phyloP scores from a whole-genome alignment of 2,329 filamentous ascomycete genomes.

The Sporothrix pallida region DNA sequence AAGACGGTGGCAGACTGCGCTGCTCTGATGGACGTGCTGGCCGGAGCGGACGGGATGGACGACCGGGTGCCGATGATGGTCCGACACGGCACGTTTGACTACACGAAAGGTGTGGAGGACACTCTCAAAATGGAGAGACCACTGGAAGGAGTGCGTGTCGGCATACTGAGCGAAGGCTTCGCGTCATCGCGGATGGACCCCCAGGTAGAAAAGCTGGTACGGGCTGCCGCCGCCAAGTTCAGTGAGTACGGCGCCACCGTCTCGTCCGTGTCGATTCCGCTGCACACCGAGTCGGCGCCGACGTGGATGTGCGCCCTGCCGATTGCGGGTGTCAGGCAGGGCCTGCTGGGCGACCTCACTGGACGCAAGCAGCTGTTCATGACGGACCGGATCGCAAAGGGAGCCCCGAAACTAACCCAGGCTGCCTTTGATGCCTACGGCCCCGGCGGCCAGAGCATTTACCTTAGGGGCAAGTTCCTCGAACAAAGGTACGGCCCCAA shows the following conservation, averaged over 20 bases:
- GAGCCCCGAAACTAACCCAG: slow-evolving; percentile 46
- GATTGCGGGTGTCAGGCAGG: slow-evolving; percentile 38
- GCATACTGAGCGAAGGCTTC: slow-evolving; percentile 53
- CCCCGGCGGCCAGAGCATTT: background rate
- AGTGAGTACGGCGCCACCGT: slow-evolving; percentile 51
- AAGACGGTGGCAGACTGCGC: slow-evolving; percentile 51
- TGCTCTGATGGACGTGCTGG: slow-evolving; percentile 48
- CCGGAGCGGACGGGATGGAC: slow-evolving; percentile 57
- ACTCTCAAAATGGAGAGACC: slow-evolving; percentile 36
- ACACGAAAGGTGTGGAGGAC: slow-evolving; percentile 41
- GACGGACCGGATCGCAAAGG: slow-evolving; percentile 43
- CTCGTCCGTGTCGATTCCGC: slow-evolving; percentile 52
- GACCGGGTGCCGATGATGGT: slow-evolving; percentile 49
- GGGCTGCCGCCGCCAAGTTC: slow-evolving; percentile 48
- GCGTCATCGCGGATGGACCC: slow-evolving; percentile 46
- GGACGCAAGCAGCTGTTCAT: slow-evolving; percentile 38
- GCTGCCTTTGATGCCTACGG: slow-evolving; percentile 48
- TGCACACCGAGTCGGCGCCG: slow-evolving; percentile 52
- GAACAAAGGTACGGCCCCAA: background rate
- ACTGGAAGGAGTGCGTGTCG: slow-evolving; percentile 50
- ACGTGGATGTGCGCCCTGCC: slow-evolving; percentile 53
- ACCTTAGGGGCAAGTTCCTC: background rate
- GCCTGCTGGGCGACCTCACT: slow-evolving; percentile 41
- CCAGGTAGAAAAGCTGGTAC: slow-evolving; percentile 48
- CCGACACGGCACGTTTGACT: slow-evolving; percentile 45